phyloP scores from a whole-genome alignment of 371 early-diverging fungal genomes.

The Actinomortierella ambigua region DNA sequence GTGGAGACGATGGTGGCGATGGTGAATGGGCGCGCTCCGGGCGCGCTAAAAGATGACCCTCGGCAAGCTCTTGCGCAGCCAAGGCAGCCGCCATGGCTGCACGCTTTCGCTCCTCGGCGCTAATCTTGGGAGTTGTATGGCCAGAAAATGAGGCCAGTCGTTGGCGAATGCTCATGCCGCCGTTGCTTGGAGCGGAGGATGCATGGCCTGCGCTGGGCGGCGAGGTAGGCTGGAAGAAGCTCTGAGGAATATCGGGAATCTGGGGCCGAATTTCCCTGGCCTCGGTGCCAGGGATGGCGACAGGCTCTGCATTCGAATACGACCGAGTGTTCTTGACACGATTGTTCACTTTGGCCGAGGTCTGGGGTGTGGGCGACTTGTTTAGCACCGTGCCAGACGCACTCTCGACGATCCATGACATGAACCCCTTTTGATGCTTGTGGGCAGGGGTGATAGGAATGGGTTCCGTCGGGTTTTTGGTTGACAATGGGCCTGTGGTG shows the following conservation, averaged over 20 bases:
- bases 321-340: constrained; percentile 23
- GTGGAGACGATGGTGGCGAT: constrained; percentile 41
- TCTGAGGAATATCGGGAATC: constrained; percentile 43
- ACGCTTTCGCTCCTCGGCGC: constrained; percentile 39
- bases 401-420: constrained; percentile 43
- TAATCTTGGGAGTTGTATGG: constrained; percentile 27
- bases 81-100: constrained; percentile 31
- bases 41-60: constrained; percentile 7
- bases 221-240: constrained; percentile 40
- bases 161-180: constrained; percentile 31
- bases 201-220: constrained; percentile 13
- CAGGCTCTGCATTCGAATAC: constrained; percentile 18
- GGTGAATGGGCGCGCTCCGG: constrained; percentile 40
- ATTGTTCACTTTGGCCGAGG: constrained; percentile 34
- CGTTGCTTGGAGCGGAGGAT: constrained; percentile 24
- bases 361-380: constrained; percentile 32
- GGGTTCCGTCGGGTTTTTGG: too few species aligned
- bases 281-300: constrained; percentile 3
- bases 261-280: constrained; percentile 26
- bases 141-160: constrained; percentile 39
- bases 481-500: too few species aligned
- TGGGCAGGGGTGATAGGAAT: too few species aligned
- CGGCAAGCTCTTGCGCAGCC: constrained; percentile 24
- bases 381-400: constrained; percentile 39
- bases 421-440: constrained; percentile 10